Percentiles rank a stretch among this genome's conserved stretches.
Conservation (phyloP, 352 stramenopile genomes). For the Globisporangium rhizosaccharum region DNA sequence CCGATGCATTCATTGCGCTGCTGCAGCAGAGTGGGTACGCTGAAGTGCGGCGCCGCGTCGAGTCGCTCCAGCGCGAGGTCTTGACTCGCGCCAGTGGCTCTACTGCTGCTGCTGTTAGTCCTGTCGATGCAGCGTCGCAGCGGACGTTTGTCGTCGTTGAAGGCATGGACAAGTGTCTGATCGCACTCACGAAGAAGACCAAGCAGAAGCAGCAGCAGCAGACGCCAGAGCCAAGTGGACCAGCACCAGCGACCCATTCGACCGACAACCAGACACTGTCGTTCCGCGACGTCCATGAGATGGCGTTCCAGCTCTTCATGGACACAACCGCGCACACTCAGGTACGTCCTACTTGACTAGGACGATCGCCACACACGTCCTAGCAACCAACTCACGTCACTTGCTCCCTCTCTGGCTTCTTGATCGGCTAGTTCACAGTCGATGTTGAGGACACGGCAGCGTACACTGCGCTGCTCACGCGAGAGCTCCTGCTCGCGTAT, state of each 20-base stretch:
- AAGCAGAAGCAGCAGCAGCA: slow-evolving; percentile 28
- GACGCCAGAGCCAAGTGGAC: slow-evolving; percentile 35
- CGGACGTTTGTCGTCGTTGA: slow-evolving; percentile 53
- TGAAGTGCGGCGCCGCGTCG: slow-evolving; percentile 25
- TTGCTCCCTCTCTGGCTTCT: background rate
- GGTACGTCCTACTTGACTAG: slow-evolving; percentile 6
- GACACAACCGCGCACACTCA: slow-evolving; percentile 50
- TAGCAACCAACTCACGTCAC: background rate
- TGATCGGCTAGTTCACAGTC: slow-evolving; percentile 33
- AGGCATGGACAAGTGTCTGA: slow-evolving; percentile 51
- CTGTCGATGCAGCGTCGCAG: too few relatives aligned
- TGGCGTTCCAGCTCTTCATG: slow-evolving; percentile 67
- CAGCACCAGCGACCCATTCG: slow-evolving; percentile 16
- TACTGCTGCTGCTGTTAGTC: too few relatives aligned
- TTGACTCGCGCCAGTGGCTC: background rate
- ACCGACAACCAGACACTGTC: slow-evolving; percentile 14
- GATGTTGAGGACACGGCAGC: slow-evolving; percentile 44
- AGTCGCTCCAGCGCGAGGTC: slow-evolving; percentile 21
- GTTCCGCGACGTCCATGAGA: slow-evolving; percentile 55
- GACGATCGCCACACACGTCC: background rate
- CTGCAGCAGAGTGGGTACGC: slow-evolving; percentile 31
- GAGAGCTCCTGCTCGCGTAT: slow-evolving; percentile 43
- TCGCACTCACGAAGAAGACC: slow-evolving; percentile 40
- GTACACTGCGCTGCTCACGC: slow-evolving; percentile 51
- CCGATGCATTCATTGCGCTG: slow-evolving; percentile 31